Percentiles rank a stretch among this genome's conserved stretches.
Conservation (phyloP, 2,329 filamentous ascomycete genomes). For the Catunica adiposa region DNA sequence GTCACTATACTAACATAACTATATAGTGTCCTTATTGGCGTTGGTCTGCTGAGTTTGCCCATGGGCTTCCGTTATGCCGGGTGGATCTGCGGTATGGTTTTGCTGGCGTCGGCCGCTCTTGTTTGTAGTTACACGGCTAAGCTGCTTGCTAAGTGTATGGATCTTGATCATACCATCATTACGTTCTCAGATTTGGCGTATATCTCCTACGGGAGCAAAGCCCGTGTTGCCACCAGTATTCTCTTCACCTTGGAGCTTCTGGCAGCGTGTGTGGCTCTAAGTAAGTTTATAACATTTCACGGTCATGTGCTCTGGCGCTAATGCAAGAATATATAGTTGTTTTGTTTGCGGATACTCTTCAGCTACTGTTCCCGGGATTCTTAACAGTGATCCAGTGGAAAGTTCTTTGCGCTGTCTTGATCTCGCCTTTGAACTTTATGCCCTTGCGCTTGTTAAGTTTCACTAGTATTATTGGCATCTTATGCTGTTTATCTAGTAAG, state of each 20-base stretch:
- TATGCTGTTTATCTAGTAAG: constrained; percentile 76
- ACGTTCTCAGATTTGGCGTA: constrained; percentile 91
- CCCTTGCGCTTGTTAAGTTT: constrained; percentile 74
- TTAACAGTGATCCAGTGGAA: constrained; percentile 62
- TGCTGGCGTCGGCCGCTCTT: constrained; percentile 56
- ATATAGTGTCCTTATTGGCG: constrained; percentile 61
- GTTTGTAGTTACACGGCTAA: constrained; percentile 76
- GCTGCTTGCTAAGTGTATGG: constrained; percentile 72
- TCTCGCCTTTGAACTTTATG: constrained; percentile 70
- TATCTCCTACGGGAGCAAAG: constrained; percentile 70
- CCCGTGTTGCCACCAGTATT: constrained; percentile 65
- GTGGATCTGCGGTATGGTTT: constrained; percentile 66
- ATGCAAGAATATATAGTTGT: constrained; percentile 51
- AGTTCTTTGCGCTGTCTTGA: constrained; percentile 57
- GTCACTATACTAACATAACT: neutral
- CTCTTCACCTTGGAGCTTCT: constrained; percentile 79
- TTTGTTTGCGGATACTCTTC: constrained; percentile 81
- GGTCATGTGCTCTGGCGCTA: no score
- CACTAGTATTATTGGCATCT: constrained; percentile 81
- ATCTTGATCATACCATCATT: constrained; percentile 68
- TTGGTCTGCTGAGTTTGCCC: constrained; percentile 77
- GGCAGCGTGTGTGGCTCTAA: constrained; percentile 70
- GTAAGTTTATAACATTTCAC: constrained; percentile 10
- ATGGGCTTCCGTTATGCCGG: constrained; percentile 76
- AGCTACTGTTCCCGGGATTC: constrained; percentile 57